Conservation (phyloP, 2,329 filamentous ascomycete genomes). For the Ophiostoma angusticollis region DNA sequence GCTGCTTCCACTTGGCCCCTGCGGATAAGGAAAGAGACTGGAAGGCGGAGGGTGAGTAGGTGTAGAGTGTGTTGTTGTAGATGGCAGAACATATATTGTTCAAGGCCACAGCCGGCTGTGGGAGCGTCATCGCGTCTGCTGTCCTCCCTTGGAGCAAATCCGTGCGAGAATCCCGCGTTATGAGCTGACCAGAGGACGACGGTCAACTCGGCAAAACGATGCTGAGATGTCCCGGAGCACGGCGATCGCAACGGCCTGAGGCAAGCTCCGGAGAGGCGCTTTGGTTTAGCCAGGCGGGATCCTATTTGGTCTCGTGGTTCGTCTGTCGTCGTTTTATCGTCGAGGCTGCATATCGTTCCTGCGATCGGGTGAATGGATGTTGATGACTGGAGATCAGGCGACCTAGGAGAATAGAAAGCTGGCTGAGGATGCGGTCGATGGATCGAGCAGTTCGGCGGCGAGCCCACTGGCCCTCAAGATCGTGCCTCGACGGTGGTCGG, state of each 20-base stretch:
- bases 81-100: conserved; percentile 72
- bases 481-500: too few species aligned
- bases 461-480: too few species aligned
- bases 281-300: not conserved
- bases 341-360: conserved; percentile 2
- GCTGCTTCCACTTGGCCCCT: conserved; percentile 57
- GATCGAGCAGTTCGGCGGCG: too few species aligned
- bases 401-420: too few species aligned
- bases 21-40: conserved; percentile 56
- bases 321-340: conserved; percentile 2
- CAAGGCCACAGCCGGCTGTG: conserved; percentile 56
- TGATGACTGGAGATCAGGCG: too few species aligned
- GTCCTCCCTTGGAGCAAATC: not conserved
- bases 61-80: conserved; percentile 70
- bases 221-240: not conserved
- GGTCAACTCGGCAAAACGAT: too few species aligned
- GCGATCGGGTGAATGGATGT: too few species aligned
- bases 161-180: too few species aligned
- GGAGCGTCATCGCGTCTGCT: conserved; percentile 49
- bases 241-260: not conserved
- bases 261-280: not conserved
- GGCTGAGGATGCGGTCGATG: too few species aligned
- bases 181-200: too few species aligned
- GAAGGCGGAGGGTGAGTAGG: conserved; percentile 64
- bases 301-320: not conserved